Conservation (phyloP, 208 protist species). For the Trypanosoma grayi region DNA sequence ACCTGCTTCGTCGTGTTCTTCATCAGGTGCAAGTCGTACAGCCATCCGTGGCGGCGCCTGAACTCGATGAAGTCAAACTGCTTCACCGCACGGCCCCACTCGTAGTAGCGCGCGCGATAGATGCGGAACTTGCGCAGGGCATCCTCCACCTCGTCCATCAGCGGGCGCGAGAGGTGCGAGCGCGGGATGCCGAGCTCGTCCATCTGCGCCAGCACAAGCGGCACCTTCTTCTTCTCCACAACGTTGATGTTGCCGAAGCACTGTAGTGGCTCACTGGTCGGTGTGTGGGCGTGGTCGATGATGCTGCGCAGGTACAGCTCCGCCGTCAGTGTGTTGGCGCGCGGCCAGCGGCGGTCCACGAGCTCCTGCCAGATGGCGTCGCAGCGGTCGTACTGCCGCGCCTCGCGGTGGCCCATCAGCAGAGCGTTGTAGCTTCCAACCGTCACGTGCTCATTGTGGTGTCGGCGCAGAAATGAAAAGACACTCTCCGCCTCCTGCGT, state of each 20-base stretch:
- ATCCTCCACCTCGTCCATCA: slow-evolving; percentile 88
- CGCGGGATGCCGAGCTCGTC: slow-evolving; percentile 80
- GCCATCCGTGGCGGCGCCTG: slow-evolving; percentile 83
- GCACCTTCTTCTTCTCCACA: slow-evolving; percentile 89
- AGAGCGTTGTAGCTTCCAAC: slow-evolving; percentile 76
- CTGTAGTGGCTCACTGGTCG: slow-evolving; percentile 62
- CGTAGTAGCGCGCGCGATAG: slow-evolving; percentile 74
- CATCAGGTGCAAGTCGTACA: slow-evolving; percentile 87
- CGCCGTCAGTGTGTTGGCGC: slow-evolving; percentile 59
- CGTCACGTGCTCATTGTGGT: slow-evolving; percentile 60
- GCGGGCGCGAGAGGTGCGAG: slow-evolving; percentile 69
- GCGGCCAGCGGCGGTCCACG: slow-evolving; percentile 80
- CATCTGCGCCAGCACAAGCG: slow-evolving; percentile 78
- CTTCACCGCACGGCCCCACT: slow-evolving; percentile 88
- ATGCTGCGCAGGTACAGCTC: slow-evolving; percentile 88
- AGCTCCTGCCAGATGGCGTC: slow-evolving; percentile 83
- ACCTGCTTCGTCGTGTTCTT: slow-evolving; percentile 69
- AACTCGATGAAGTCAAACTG: slow-evolving; percentile 92
- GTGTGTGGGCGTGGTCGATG: slow-evolving; percentile 84
- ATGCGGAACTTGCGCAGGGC: slow-evolving; percentile 81
- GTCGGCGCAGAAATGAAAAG: slow-evolving; percentile 58
- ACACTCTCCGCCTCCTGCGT: slow-evolving; percentile 75
- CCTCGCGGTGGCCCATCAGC: slow-evolving; percentile 78
- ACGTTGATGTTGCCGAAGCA: slow-evolving; percentile 75
- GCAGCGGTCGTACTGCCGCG: slow-evolving; percentile 61